phyloP scores from a whole-genome alignment of 805 yeast species.

The Saccharomyces kudriavzevii region DNA sequence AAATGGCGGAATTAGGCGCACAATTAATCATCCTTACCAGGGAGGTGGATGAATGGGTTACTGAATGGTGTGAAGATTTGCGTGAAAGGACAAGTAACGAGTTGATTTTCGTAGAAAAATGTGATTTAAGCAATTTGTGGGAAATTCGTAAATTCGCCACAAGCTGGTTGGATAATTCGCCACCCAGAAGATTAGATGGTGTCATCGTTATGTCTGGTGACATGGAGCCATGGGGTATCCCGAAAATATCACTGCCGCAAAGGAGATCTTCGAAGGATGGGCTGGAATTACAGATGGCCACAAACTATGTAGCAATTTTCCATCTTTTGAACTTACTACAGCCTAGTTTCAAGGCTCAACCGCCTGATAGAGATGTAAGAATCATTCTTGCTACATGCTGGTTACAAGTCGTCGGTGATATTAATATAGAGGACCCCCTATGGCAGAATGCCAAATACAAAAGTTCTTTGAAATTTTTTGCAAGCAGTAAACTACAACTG shows the following conservation, averaged over 20 bases:
- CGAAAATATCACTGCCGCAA: slow-evolving; percentile 24
- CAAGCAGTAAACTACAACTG: slow-evolving; percentile 72
- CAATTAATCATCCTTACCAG: slow-evolving; percentile 71
- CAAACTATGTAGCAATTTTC: slow-evolving; percentile 73
- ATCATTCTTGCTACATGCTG: slow-evolving; percentile 72
- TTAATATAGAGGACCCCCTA: slow-evolving; percentile 55
- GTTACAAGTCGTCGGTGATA: slow-evolving; percentile 62
- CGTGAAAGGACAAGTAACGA: slow-evolving; percentile 62
- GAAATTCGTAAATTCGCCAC: slow-evolving; percentile 87
- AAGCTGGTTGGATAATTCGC: slow-evolving; percentile 82
- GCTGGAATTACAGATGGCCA: slow-evolving; percentile 74
- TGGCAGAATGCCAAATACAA: slow-evolving; percentile 51
- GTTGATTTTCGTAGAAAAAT: slow-evolving; percentile 82
- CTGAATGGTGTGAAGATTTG: slow-evolving; percentile 72
- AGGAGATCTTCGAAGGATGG: slow-evolving; percentile 73
- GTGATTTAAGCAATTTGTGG: slow-evolving; percentile 67
- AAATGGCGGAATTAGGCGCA: slow-evolving; percentile 76
- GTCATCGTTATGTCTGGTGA: slow-evolving; percentile 84
- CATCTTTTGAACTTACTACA: slow-evolving; percentile 71
- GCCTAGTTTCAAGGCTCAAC: slow-evolving; percentile 84
- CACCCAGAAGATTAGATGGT: slow-evolving; percentile 88
- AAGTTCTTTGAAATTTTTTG: slow-evolving; percentile 69
- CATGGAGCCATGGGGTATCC: slow-evolving; percentile 54
- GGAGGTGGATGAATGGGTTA: slow-evolving; percentile 62
- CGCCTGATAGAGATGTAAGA: slow-evolving; percentile 90